A percentile compares a stretch with the other conserved stretches of the same genome.
These are phyloP conservation scores for Citropsis articulata DNA, from an alignment of 345 rosid genomes.

Conservation along the genomic window DNA sequence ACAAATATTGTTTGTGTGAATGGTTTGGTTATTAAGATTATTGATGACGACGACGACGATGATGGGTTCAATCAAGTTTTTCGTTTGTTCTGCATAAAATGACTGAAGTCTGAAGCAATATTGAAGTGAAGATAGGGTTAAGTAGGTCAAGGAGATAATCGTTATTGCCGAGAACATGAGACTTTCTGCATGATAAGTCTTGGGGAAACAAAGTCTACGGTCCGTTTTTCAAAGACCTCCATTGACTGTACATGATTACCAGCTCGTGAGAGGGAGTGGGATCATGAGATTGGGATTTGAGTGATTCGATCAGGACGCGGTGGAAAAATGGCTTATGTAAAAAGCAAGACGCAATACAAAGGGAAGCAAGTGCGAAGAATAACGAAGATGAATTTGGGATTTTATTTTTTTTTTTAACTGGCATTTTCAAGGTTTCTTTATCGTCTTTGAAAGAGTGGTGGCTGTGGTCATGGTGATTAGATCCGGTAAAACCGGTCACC, in stretches of 20 bases:
- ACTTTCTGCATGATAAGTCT: too few species aligned
- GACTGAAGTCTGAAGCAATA: constrained; percentile 15
- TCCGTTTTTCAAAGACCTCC: constrained; percentile 6
- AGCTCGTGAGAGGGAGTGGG: neutral
- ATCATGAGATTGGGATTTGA: neutral
- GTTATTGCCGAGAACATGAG: too few species aligned
- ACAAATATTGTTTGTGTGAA: too few species aligned
- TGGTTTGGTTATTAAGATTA: too few species aligned
- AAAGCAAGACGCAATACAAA: constrained; percentile 26
- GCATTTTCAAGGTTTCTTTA: constrained; percentile 21
- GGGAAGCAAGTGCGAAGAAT: constrained; percentile 25
- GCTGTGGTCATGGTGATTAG: too few species aligned
- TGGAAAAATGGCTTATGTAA: constrained; percentile 25
- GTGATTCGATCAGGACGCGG: constrained; percentile 4
- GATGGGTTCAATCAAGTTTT: neutral
- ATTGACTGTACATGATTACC: neutral
- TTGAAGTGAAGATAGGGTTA: constrained; percentile 8
- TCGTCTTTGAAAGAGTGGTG: too few species aligned
- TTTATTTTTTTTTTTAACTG: neutral
- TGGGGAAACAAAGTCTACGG: neutral
- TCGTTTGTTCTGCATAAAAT: constrained; percentile 19
- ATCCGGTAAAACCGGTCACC: too few species aligned
- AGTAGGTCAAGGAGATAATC: too few species aligned
- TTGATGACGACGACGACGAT: neutral
- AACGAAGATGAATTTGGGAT: constrained; percentile 19